Base-by-base conservation (phyloP, 148 eudicot genomes). In the Chenopodium berlandieri region DNA sequence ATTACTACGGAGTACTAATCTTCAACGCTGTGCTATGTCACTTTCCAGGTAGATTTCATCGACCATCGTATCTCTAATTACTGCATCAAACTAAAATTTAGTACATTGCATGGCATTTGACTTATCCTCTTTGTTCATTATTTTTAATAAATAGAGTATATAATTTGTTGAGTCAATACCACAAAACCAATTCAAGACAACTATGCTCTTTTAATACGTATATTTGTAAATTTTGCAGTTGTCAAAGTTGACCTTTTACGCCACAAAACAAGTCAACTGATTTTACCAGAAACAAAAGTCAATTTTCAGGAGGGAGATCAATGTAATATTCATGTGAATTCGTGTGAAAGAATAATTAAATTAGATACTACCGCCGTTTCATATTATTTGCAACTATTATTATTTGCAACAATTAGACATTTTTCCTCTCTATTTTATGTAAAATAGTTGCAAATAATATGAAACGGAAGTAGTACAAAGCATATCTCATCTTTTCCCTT, bases 41-140 rank as follows among this genome's bases (percentile, higher is more conserved):
- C 32, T 76, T 60, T 76, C 68, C 79, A 63, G 31, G 9, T 62
- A 76, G 79, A 62, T 76, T 62, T 60, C 52, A 40, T 27, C 30
- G 30, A 27, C 30, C 30, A 27, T 76, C 27, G 70, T 40, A 76
- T 76, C 69, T 34, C 32, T 9, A 34, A 12, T 40, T 40, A 40
- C 44, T 50, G 64, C 70, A 22, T 76, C 5, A 3, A 37, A 37
- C 13, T 62, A 32, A 8, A 73, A 4, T 47, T n/a, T 13, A 22
- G 16, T 73, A 48, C 40, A 72, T 14, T 7, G 48, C 46, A 30
- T 60, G 17, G 10, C 27, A 31, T 37, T 60, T 37, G 31, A 62
- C 68, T 76, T 58, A 32, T 76, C 30, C 4, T 34, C 22, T 20
- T 34, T 14, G 3, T 14, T 56, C 8, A 40, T 40, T 40, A 40